Evolutionary conservation across 169 alveolate species (phyloP).

Genomic region (Theileria parva): DNA sequence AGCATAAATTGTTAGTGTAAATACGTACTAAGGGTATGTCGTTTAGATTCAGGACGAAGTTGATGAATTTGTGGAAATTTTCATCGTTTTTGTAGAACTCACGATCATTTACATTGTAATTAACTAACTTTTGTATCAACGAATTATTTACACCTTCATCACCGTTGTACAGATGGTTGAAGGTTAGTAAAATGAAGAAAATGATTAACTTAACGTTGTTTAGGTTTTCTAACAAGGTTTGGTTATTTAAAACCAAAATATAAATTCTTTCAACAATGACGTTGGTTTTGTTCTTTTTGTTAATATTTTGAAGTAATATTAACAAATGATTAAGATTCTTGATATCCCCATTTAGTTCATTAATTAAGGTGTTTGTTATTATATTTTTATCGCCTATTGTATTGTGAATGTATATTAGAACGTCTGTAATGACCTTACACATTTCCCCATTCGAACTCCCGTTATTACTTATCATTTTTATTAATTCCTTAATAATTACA

Average conservation of each 20-base stretch:
- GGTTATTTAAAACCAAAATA: background rate
- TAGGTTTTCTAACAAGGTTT: background rate
- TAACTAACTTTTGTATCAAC: background rate
- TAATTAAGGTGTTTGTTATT: background rate
- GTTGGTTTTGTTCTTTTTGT: background rate
- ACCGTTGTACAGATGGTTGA: background rate
- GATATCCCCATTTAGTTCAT: background rate
- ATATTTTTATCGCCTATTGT: background rate
- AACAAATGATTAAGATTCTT: background rate
- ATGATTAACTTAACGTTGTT: background rate
- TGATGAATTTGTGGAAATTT: background rate
- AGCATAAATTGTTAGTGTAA: background rate
- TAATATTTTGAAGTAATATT: background rate
- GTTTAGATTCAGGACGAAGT: background rate
- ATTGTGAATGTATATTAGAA: background rate
- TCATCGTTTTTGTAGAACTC: background rate
- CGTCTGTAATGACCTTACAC: background rate
- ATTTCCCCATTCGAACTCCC: background rate
- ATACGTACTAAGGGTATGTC: background rate
- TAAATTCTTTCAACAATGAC: background rate
- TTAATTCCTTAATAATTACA: background rate
- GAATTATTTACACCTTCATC: background rate
- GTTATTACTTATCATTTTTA: background rate
- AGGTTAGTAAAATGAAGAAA: background rate
- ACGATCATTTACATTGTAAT: background rate